phyloP scores from a whole-genome alignment of 169 alveolate species.

The Plasmodium vinckei region DNA sequence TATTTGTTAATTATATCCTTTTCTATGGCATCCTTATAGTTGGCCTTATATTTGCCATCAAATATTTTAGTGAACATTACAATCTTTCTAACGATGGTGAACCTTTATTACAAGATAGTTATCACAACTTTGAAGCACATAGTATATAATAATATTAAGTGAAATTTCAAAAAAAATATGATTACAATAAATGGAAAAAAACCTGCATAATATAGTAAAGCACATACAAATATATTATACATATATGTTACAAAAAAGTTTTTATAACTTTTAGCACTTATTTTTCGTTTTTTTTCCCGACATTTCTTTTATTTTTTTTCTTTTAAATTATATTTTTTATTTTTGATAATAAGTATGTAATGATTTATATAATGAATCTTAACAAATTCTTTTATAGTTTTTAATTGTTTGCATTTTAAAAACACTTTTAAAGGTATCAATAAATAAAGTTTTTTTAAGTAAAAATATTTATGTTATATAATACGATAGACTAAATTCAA shows the following conservation, averaged over 20 bases:
- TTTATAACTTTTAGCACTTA: too few relatives aligned
- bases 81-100: constrained; percentile 17
- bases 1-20: constrained; percentile 57
- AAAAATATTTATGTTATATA: too few relatives aligned
- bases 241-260: background rate
- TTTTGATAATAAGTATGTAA: too few relatives aligned
- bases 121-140: constrained; percentile 57
- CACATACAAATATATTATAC: background rate
- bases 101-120: constrained; percentile 23
- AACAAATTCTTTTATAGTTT: too few relatives aligned
- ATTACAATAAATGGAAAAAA: constrained; percentile 7
- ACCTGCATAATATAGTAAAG: background rate
- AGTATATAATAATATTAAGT: constrained; percentile 10
- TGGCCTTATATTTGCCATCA: constrained; percentile 10
- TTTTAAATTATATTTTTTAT: too few relatives aligned
- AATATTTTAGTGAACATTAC: constrained; percentile 31
- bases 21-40: constrained; percentile 47
- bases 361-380: too few relatives aligned
- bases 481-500: too few relatives aligned
- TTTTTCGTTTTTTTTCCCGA: too few relatives aligned
- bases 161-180: background rate
- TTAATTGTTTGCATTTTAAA: too few relatives aligned
- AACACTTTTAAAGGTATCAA: too few relatives aligned
- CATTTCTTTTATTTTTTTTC: too few relatives aligned
- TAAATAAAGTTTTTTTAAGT: too few relatives aligned